Conservation (phyloP, 176 grass and related monocot species). For the Ensete glaucum region DNA sequence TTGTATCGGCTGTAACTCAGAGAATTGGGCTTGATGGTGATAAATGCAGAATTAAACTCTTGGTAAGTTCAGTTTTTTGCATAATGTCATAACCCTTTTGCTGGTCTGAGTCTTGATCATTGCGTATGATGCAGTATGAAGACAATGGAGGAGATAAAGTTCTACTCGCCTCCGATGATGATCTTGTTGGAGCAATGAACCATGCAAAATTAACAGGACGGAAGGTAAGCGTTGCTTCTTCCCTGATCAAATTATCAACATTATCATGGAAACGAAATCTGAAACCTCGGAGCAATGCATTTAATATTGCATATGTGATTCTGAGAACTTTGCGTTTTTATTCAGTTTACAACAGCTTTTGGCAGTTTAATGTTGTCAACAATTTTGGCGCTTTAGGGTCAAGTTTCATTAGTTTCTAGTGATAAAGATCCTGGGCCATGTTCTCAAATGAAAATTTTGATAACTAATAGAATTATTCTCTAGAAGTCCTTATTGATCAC, state of each 20-base stretch:
- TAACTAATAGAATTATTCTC: too few species aligned
- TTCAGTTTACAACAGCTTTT: too few species aligned
- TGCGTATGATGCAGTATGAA: slow-evolving; percentile 56
- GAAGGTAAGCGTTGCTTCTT: slow-evolving; percentile 36
- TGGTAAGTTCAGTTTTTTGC: slow-evolving; percentile 30
- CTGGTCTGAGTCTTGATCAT: too few species aligned
- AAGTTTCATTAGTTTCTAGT: too few species aligned
- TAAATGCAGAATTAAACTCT: slow-evolving; percentile 51
- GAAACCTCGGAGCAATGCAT: neutral
- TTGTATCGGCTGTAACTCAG: slow-evolving; percentile 49
- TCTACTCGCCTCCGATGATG: slow-evolving; percentile 55
- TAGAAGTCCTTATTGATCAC: too few species aligned
- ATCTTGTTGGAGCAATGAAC: slow-evolving; percentile 61
- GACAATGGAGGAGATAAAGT: slow-evolving; percentile 84
- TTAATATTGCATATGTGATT: neutral
- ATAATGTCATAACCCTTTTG: neutral
- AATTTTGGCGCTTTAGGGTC: too few species aligned
- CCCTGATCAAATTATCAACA: neutral
- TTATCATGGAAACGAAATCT: neutral
- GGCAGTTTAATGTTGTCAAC: too few species aligned
- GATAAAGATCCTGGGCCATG: too few species aligned
- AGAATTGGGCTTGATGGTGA: slow-evolving; percentile 50
- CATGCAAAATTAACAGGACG: slow-evolving; percentile 54
- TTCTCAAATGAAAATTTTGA: too few species aligned
- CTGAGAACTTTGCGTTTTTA: too few species aligned